phyloP scores from a whole-genome alignment of 345 rosid species.

The Citrus trifoliata region DNA sequence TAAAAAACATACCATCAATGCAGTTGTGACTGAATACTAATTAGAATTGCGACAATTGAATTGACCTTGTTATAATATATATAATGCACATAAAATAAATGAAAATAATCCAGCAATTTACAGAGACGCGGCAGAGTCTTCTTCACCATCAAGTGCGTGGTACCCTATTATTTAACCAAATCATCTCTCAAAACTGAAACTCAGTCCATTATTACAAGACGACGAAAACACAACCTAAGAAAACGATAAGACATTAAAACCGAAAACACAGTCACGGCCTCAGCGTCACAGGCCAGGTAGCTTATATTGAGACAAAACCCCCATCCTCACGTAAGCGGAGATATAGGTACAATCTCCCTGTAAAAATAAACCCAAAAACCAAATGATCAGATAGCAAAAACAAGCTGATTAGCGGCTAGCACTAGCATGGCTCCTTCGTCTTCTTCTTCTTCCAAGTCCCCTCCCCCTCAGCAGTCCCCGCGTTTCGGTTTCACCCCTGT shows the following conservation, averaged over 20 bases:
- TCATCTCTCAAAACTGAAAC: slow-evolving; percentile 20
- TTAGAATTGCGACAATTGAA: too few species aligned
- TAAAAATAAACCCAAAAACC: background rate
- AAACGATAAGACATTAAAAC: slow-evolving; percentile 32
- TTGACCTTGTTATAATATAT: too few species aligned
- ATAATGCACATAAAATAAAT: too few species aligned
- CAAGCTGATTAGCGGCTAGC: background rate
- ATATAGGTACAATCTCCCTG: background rate
- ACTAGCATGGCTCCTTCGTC: slow-evolving; percentile 58
- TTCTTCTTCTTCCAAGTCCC: slow-evolving; percentile 55
- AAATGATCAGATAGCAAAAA: background rate
- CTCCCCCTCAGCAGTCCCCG: slow-evolving; percentile 48
- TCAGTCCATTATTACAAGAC: slow-evolving; percentile 38
- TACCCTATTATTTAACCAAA: background rate
- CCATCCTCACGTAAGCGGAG: background rate
- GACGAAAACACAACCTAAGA: slow-evolving; percentile 33
- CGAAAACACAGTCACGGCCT: too few species aligned
- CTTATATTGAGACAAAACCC: background rate
- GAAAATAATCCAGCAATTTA: background rate
- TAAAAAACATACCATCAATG: too few species aligned
- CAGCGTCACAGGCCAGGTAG: background rate
- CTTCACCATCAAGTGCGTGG: too few species aligned
- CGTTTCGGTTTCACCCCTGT: slow-evolving; percentile 76
- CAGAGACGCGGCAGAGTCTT: background rate
- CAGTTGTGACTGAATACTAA: too few species aligned